Evolutionary conservation across 208 protist species (phyloP).

Genomic region (Crithidia fasciculata): DNA sequence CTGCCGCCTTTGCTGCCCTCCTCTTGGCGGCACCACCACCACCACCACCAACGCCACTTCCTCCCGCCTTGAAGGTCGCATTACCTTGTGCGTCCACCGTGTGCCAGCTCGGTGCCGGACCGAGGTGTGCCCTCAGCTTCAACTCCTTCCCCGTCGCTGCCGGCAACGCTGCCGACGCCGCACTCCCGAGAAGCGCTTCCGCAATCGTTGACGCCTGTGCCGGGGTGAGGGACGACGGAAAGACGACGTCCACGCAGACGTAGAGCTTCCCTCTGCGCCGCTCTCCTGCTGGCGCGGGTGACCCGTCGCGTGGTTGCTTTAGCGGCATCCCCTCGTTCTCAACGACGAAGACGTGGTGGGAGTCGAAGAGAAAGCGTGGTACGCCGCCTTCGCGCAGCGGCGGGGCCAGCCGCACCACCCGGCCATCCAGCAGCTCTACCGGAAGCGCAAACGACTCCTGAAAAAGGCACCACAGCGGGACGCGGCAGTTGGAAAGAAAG

Average conservation of each 20-base stretch:
- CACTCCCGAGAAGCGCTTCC: constrained; percentile 3
- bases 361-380: constrained; percentile 33
- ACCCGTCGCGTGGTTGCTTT: constrained; percentile 13
- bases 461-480: constrained; percentile 87
- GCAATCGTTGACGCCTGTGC: constrained; percentile 21
- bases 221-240: constrained; percentile 23
- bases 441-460: constrained; percentile 73
- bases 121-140: constrained; percentile 18
- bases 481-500: constrained; percentile 79
- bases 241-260: constrained; percentile 34
- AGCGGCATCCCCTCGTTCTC: constrained; percentile 93
- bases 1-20: constrained; percentile 14
- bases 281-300: not conserved
- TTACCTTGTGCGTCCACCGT: constrained; percentile 32
- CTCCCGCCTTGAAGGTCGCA: constrained; percentile 14
- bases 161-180: too few species aligned
- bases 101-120: constrained; percentile 28
- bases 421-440: constrained; percentile 89
- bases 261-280: constrained; percentile 25
- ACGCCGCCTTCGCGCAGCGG: constrained; percentile 35
- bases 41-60: not conserved
- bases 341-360: constrained; percentile 62
- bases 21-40: constrained; percentile 9
- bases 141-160: too few species aligned
- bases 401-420: constrained; percentile 74